Percentiles rank a stretch among this genome's conserved stretches.
These are phyloP conservation scores for Pythium scleroteichum DNA, from an alignment of 352 stramenopile genomes.

Conservation along the genomic window DNA sequence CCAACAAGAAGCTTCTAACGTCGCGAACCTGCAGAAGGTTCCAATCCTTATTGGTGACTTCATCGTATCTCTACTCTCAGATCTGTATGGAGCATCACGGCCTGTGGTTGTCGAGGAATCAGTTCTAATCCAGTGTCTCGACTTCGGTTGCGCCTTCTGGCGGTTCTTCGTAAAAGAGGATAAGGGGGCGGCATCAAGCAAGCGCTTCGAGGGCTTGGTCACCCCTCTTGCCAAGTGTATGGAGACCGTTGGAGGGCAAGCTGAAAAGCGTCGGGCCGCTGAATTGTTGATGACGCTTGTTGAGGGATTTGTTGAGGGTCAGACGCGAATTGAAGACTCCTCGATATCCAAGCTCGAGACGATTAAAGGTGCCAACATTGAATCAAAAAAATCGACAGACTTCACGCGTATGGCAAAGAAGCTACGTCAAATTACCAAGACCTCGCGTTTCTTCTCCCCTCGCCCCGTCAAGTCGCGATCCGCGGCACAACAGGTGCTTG, in stretches of 20 bases:
- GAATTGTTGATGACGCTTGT: constrained; percentile 72
- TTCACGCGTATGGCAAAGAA: constrained; percentile 69
- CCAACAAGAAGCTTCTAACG: constrained; percentile 26
- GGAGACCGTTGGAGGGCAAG: constrained; percentile 33
- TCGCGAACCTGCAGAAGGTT: constrained; percentile 59
- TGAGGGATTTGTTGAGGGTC: constrained; percentile 47
- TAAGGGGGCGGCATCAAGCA: constrained; percentile 47
- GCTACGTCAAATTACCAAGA: constrained; percentile 59
- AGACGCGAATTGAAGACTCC: constrained; percentile 52
- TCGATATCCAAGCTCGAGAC: constrained; percentile 49
- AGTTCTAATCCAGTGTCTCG: constrained; percentile 61
- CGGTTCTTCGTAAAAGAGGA: constrained; percentile 61
- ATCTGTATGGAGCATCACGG: constrained; percentile 41
- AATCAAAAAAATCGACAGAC: constrained; percentile 66
- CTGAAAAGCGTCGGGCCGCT: constrained; percentile 63
- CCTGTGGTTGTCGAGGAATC: constrained; percentile 38
- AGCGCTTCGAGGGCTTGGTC: constrained; percentile 55
- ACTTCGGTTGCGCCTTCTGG: constrained; percentile 77
- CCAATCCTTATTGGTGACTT: constrained; percentile 76
- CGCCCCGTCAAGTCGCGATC: constrained; percentile 23
- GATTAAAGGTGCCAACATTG: constrained; percentile 54
- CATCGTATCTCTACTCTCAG: constrained; percentile 48
- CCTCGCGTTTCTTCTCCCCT: constrained; percentile 55
- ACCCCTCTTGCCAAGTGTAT: constrained; percentile 60
- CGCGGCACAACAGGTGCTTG: constrained; percentile 1